Conservation (phyloP, 2,329 filamentous ascomycete genomes). For the Fusarium abutilonis region DNA sequence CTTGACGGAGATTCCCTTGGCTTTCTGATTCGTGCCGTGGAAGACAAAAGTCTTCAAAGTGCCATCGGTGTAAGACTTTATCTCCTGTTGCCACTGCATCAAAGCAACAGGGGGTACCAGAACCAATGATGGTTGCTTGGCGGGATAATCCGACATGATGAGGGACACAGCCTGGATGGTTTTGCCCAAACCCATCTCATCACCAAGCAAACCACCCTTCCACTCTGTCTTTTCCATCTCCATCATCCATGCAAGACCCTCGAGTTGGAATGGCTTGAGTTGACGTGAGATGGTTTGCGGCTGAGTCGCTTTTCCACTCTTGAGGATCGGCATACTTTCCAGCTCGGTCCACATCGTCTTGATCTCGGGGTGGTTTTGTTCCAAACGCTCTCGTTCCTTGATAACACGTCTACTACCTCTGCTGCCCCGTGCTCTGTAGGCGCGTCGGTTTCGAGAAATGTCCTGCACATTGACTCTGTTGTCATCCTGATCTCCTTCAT, state of each 20-base stretch:
- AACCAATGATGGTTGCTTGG: slow-evolving; percentile 82
- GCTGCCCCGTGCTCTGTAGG: slow-evolving; percentile 45
- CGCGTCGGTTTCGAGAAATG: slow-evolving; percentile 48
- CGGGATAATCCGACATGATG: slow-evolving; percentile 97
- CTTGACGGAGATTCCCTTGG: slow-evolving; percentile 78
- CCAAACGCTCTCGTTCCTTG: slow-evolving; percentile 72
- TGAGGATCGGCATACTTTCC: slow-evolving; percentile 72
- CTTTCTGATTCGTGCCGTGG: slow-evolving; percentile 85
- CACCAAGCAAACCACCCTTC: slow-evolving; percentile 89
- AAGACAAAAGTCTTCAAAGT: slow-evolving; percentile 90
- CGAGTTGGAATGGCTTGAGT: slow-evolving; percentile 92
- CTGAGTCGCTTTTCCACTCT: slow-evolving; percentile 56
- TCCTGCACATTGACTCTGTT: slow-evolving; percentile 14
- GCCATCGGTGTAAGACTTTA: slow-evolving; percentile 83
- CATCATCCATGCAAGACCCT: slow-evolving; percentile 94
- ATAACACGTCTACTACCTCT: slow-evolving; percentile 39
- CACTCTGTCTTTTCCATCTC: slow-evolving; percentile 87
- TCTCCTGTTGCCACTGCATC: slow-evolving; percentile 93
- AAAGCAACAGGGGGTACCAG: slow-evolving; percentile 92
- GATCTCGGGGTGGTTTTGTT: slow-evolving; percentile 80
- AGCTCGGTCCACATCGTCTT: slow-evolving; percentile 86
- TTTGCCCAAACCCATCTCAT: slow-evolving; percentile 99
- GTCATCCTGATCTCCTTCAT: slow-evolving; percentile 19
- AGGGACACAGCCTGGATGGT: slow-evolving; percentile 98
- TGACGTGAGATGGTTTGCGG: slow-evolving; percentile 81